Conservation (phyloP, 1,139 yeast genomes). For the Yamadazyma atlantica region DNA sequence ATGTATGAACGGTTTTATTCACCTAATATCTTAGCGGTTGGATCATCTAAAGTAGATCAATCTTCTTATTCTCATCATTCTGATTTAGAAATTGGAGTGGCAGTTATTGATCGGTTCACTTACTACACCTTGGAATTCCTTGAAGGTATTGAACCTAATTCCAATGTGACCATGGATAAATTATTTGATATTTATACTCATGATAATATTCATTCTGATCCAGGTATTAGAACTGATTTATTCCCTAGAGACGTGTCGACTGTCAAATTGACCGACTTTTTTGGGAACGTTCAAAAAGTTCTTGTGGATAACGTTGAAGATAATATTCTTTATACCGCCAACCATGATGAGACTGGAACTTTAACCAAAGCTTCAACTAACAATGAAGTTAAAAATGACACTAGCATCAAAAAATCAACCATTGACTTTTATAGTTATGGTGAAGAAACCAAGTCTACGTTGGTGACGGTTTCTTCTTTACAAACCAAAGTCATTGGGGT, state of each 20-base stretch:
- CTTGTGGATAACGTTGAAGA: conserved; percentile 60
- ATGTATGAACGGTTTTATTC: conserved; percentile 93
- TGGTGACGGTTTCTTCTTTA: conserved; percentile 16
- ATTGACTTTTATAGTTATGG: conserved; percentile 10
- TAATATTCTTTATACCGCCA: conserved; percentile 37
- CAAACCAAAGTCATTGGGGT: conserved; percentile 19
- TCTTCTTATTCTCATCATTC: conserved; percentile 95
- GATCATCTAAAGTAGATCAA: conserved; percentile 87
- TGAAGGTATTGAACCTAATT: conserved; percentile 75
- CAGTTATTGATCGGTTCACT: conserved; percentile 95
- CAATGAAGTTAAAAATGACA: conserved; percentile 4
- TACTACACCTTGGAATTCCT: conserved; percentile 87
- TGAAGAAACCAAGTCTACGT: conserved; percentile 14
- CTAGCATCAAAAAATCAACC: conserved; percentile 4
- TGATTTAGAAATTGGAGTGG: conserved; percentile 94
- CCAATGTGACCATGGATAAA: conserved; percentile 74
- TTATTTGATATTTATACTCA: conserved; percentile 81
- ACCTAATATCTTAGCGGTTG: conserved; percentile 90
- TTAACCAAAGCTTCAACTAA: not conserved
- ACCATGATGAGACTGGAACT: conserved; percentile 24
- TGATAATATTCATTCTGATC: conserved; percentile 85
- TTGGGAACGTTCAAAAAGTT: conserved; percentile 89
- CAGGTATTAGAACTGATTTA: conserved; percentile 85
- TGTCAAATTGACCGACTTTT: conserved; percentile 86
- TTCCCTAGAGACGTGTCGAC: conserved; percentile 66